Conservation (phyloP, 2,329 filamentous ascomycete genomes). For the Scortechinia acanthostroma region DNA sequence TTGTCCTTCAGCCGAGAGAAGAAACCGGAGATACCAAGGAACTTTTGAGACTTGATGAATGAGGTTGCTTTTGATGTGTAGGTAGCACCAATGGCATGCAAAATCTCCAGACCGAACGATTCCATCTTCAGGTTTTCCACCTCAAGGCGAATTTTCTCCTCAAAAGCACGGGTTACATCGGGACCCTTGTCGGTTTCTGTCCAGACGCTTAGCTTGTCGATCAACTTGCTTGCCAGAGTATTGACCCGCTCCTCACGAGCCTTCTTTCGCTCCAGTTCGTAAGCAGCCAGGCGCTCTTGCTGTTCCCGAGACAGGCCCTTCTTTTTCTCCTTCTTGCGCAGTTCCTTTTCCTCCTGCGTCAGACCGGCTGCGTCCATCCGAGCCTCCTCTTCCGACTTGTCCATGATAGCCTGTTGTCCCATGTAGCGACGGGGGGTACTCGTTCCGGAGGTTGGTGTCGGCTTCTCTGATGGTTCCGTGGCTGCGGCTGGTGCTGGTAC, state of each 20-base stretch:
- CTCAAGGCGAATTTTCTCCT: constrained; percentile 88
- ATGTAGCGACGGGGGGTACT: neutral
- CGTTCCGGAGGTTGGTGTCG: too few relatives aligned
- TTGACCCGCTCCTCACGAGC: constrained; percentile 86
- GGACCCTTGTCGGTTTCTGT: constrained; percentile 87
- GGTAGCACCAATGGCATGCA: constrained; percentile 87
- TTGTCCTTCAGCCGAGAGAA: constrained; percentile 92
- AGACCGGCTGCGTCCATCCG: constrained; percentile 38
- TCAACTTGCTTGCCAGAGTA: constrained; percentile 74
- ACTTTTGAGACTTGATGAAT: constrained; percentile 90
- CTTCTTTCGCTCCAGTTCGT: constrained; percentile 76
- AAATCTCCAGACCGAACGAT: constrained; percentile 89
- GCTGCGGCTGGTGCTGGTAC: neutral
- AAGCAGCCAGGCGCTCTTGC: constrained; percentile 80
- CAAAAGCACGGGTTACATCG: constrained; percentile 82
- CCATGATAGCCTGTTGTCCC: neutral
- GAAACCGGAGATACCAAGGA: constrained; percentile 91
- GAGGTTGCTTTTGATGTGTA: constrained; percentile 83
- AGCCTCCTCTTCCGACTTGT: constrained; percentile 5
- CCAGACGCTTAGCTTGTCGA: constrained; percentile 88
- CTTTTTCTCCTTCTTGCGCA: constrained; percentile 55
- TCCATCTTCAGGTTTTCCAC: constrained; percentile 99
- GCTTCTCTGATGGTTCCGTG: constrained; percentile 24
- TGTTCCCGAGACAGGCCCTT: constrained; percentile 88
- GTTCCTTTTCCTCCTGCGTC: constrained; percentile 67